A percentile compares a stretch with the other conserved stretches of the same genome.
phyloP scores from a whole-genome alignment of 345 rosid genomes.

The Corchorus olitorius region DNA sequence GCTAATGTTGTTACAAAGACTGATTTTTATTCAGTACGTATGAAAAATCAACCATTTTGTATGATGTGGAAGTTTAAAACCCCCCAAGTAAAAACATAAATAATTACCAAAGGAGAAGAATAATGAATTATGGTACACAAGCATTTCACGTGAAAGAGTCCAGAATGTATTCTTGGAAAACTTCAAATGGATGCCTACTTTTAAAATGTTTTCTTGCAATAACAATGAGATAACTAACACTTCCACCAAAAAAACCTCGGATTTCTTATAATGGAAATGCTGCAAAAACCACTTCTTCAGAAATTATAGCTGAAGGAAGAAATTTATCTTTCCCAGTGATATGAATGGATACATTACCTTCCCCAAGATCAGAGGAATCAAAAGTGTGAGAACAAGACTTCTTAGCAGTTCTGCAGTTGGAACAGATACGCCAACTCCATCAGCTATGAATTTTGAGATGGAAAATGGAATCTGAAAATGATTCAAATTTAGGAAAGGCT shows the following conservation, averaged over 20 bases:
- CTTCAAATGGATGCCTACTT: background rate
- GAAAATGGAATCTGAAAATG: conserved; percentile 80
- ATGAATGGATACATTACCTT: conserved; percentile 54
- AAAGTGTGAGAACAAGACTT: conserved; percentile 74
- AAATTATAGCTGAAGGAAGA: background rate
- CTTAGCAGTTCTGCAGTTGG: conserved; percentile 75
- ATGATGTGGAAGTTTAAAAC: background rate
- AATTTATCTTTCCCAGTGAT: conserved; percentile 2
- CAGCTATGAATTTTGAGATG: conserved; percentile 78
- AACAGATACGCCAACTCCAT: conserved; percentile 80
- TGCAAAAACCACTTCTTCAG: background rate
- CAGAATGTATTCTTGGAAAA: background rate
- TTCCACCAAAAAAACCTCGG: background rate
- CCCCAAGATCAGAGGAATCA: conserved; percentile 77
- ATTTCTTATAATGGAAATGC: background rate
- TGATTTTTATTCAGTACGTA: background rate
- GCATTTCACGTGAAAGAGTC: background rate
- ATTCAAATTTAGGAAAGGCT: background rate
- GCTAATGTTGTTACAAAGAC: background rate
- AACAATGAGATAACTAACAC: background rate
- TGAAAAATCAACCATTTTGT: background rate
- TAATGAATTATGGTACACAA: background rate
- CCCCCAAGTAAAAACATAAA: background rate
- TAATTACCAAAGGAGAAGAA: background rate
- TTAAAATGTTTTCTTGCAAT: background rate